These are phyloP conservation scores for Acacia crassicarpa DNA, from an alignment of 306 rosid genomes.

Conservation along the genomic window DNA sequence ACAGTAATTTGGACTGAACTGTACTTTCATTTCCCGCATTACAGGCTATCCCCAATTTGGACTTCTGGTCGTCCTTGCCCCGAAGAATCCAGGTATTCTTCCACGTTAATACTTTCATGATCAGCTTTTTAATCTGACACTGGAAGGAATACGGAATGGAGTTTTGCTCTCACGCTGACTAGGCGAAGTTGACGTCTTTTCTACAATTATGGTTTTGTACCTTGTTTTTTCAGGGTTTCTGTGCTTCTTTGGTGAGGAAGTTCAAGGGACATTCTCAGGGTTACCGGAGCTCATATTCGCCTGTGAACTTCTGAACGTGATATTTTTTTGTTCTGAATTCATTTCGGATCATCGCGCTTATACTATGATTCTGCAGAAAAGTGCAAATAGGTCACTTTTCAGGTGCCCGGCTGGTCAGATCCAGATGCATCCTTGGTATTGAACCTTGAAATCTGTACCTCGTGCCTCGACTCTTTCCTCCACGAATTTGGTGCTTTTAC, in stretches of 20 bases:
- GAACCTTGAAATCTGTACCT: slow-evolving; percentile 28
- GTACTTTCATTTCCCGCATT: slow-evolving; percentile 26
- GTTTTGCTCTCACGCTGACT: not conserved
- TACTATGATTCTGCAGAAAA: slow-evolving; percentile 36
- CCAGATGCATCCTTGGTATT: slow-evolving; percentile 31
- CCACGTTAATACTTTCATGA: slow-evolving; percentile 23
- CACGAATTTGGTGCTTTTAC: slow-evolving; percentile 30
- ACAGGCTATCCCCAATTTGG: slow-evolving; percentile 83
- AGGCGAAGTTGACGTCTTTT: slow-evolving; percentile 8
- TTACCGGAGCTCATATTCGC: slow-evolving; percentile 72
- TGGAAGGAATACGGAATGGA: slow-evolving; percentile 5
- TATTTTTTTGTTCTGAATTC: slow-evolving; percentile 35
- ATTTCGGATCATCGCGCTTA: slow-evolving; percentile 25
- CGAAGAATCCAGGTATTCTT: slow-evolving; percentile 65
- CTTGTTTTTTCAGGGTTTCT: slow-evolving; percentile 54
- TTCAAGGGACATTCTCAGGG: slow-evolving; percentile 74
- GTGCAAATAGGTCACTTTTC: slow-evolving; percentile 28
- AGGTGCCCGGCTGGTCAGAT: slow-evolving; percentile 29
- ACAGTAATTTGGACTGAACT: slow-evolving; percentile 22
- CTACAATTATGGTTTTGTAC: slow-evolving; percentile 17
- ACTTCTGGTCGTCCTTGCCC: slow-evolving; percentile 78
- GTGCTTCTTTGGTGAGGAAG: slow-evolving; percentile 60
- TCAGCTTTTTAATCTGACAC: slow-evolving; percentile 23
- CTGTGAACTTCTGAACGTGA: slow-evolving; percentile 71
- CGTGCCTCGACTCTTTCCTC: slow-evolving; percentile 27